Conservation (phyloP, 1,139 yeast species). For the Torulaspora globosa region DNA sequence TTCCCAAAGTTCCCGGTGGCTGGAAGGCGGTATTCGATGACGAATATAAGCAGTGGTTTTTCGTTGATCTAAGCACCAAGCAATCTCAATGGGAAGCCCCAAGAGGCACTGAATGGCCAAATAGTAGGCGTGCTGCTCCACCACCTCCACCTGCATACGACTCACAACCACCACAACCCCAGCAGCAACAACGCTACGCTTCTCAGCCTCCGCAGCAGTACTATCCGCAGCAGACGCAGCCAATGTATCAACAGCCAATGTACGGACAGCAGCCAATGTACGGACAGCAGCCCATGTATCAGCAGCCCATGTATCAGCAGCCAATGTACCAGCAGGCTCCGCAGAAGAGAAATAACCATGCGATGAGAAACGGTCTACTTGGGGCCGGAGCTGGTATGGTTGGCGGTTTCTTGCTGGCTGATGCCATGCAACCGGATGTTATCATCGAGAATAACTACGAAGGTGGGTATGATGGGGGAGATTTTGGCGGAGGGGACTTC, state of each 20-base stretch:
- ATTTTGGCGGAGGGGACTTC: constrained; percentile 9
- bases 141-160: constrained; percentile 12
- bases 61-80: constrained; percentile 67
- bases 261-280: constrained; percentile 18
- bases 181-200: constrained; percentile 8
- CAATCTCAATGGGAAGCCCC: constrained; percentile 93
- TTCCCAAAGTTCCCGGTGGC: constrained; percentile 66
- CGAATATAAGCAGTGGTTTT: constrained; percentile 72
- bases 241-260: constrained; percentile 14
- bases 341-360: constrained; percentile 23
- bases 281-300: constrained; percentile 42
- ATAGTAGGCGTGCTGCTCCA: constrained; percentile 28
- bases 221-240: constrained; percentile 17
- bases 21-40: constrained; percentile 88
- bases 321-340: constrained; percentile 34
- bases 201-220: constrained; percentile 12
- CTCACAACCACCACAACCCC: constrained; percentile 14
- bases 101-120: constrained; percentile 48
- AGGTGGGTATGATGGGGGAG: constrained; percentile 17
- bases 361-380: constrained; percentile 49
- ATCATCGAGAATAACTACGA: constrained; percentile 29
- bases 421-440: constrained; percentile 24
- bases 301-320: constrained; percentile 30
- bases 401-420: constrained; percentile 62
- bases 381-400: constrained; percentile 81